Base-by-base conservation (phyloP, 2,329 filamentous ascomycete species). In the Lasiodiplodia theobromae region DNA sequence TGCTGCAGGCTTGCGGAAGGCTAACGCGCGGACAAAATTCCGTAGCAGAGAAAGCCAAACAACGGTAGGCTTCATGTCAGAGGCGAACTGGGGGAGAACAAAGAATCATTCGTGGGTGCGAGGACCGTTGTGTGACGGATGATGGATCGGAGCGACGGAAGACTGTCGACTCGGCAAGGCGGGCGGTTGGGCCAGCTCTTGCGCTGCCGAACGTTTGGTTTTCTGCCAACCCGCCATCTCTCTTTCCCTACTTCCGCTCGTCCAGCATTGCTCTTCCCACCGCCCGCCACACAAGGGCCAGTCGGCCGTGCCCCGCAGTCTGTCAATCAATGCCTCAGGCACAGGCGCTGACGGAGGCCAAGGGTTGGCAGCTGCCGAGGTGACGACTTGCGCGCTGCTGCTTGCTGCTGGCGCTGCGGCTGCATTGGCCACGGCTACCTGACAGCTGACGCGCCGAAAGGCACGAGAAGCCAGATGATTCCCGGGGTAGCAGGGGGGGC, bases 291-390 rank as follows among this genome's bases (percentile, higher is more conserved):
- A 18, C 58, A 18, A 16, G 18, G 14, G 56, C 56, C 34, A 25
- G 51, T 28, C 28, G 54, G 18, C 58, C 38, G 38, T 44, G 18
- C 14, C 40, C 58, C 60, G 60, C 60, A 23, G 60, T 14, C 23
- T 28, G 60, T 25, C 47, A 37, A 49, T 63, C 58, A 44, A 34
- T 63, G 58, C 58, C 58, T 63, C 38, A 63, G 58, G 58, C 58
- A 62, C 38, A 14, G 21, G 2, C 11, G n/a, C 38, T 60, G 56
- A 60, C 56, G 56, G 34, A 18, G 10, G 56, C 56, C 56, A 60
- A 60, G 56, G 21, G 38, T 28, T 44, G 37, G 54, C 54, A 38
- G 44, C n/a, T 47, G 44, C 44, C 7, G 18, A 31, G 18, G 31
- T 7, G 54, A 16, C 28, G 28, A 31, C 23, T 51, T 18, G 28